Evolutionary conservation across 1,284 basidiomycete genomes (phyloP), one percentile per base, ranked within the genome.

Genomic region (Ganoderma sinense): DNA sequence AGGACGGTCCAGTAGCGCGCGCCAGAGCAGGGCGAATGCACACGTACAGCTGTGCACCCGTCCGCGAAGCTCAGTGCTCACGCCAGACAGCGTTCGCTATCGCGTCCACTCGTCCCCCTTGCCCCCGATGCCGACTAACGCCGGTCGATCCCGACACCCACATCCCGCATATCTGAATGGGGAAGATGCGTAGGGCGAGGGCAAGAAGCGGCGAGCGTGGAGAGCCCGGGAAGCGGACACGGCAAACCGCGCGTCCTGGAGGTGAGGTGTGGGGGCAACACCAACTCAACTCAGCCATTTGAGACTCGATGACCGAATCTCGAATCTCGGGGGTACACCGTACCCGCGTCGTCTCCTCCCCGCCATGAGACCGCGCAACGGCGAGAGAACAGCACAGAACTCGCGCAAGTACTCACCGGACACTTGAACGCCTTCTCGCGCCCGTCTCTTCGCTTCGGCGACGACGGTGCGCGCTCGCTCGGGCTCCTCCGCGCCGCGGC

Each of bases 401-500:
- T 16, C 14, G 29, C 48, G 10, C 48, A 64, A 40, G 41, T 39
- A 77, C 82, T 77, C 75, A 82, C 83, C 55, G 79, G 81, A 75
- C 80, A 83, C 72, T 79, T 82, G 75, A 76, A 81, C 70, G 76
- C 70, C 77, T 83, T 81, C 75, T 82, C 81, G 71, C 81, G 76
- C 48, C 74, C 75, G 41, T 76, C 71, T 67, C 69, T 71, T 66
- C 66, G 68, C 62, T 68, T 55, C 62, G 39, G 68, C 56, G 51
- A 36, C 59, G 51, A 41, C 13, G 66, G 48, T n/a, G 64, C 66
- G 18, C 53, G 65, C 1, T 65, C 66, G 60, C 63, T 48, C 10
- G 66, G 66, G 20, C 66, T 64, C 31, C 29, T 43, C n/a, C 64
- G 67, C 40, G 67, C 63, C n/a, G n/a, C n/a, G n/a, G n/a, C n/a